phyloP scores from a whole-genome alignment of 164 flowering plant genomes.

The Vitis rotundifolia region DNA sequence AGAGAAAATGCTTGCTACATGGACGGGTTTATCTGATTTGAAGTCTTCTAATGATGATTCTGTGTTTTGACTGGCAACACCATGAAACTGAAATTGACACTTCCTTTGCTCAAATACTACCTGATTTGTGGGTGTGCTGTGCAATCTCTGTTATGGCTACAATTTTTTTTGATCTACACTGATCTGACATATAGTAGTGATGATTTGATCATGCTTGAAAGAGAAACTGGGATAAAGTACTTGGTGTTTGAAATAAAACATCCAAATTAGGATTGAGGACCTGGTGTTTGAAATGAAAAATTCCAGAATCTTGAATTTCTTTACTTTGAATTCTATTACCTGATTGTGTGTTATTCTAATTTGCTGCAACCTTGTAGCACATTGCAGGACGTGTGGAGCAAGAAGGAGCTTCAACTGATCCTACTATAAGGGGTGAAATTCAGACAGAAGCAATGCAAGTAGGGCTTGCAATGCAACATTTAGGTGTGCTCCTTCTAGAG shows the following conservation, averaged over 20 bases:
- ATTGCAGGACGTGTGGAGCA: conserved; percentile 79
- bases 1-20: not conserved
- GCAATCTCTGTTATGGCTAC: too few relatives aligned
- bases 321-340: conserved; percentile 1
- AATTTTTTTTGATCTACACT: too few relatives aligned
- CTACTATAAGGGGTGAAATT: conserved; percentile 58
- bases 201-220: too few relatives aligned
- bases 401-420: conserved; percentile 63
- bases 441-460: conserved; percentile 69
- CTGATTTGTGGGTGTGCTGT: too few relatives aligned
- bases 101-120: too few relatives aligned
- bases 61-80: too few relatives aligned
- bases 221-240: too few relatives aligned
- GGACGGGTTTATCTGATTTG: not conserved
- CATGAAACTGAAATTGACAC: too few relatives aligned
- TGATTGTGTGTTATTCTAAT: conserved; percentile 35
- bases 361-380: conserved; percentile 64
- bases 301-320: not conserved
- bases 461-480: conserved; percentile 88
- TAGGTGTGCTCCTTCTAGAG: conserved; percentile 93
- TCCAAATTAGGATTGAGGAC: not conserved
- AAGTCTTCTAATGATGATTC: too few relatives aligned
- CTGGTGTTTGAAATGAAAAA: not conserved
- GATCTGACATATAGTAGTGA: too few relatives aligned
- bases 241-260: too few relatives aligned